These are phyloP conservation scores for Trametopsis cervina DNA, from an alignment of 768 basidiomycete species.

Conservation along the genomic window DNA sequence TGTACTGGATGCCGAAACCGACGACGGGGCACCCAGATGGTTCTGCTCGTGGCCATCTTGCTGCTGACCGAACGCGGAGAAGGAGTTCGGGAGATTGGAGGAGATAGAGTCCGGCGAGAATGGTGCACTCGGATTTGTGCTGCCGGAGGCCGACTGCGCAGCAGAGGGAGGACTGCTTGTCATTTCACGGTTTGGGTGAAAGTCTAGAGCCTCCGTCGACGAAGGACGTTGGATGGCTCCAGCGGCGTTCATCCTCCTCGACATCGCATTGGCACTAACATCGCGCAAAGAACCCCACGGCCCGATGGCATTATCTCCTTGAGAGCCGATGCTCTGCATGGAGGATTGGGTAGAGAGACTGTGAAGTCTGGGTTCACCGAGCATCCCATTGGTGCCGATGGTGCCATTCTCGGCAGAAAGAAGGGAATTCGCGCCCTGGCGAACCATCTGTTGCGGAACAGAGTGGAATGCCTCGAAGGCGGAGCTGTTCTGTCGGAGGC, in stretches of 20 bases:
- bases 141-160: constrained; percentile 11
- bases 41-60: constrained; percentile 15
- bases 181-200: constrained; percentile 20
- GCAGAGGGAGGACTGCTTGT: constrained; percentile 6
- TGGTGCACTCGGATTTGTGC: constrained; percentile 17
- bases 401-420: constrained; percentile 25
- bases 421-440: constrained; percentile 25
- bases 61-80: constrained; percentile 22
- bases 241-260: constrained; percentile 23
- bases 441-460: constrained; percentile 35
- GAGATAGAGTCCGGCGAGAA: constrained; percentile 24
- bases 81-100: constrained; percentile 18
- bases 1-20: constrained; percentile 31
- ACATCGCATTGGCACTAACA: constrained; percentile 18
- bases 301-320: constrained; percentile 8
- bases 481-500: constrained; percentile 34
- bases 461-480: constrained; percentile 81
- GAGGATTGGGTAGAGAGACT: constrained; percentile 14
- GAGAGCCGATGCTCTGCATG: constrained; percentile 13
- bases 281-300: constrained; percentile 23
- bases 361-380: neutral
- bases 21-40: constrained; percentile 17
- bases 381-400: neutral
- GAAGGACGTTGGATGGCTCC: constrained; percentile 16
- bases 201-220: constrained; percentile 19